Conservation (phyloP, 352 stramenopile species). For the Thraustochytrium striatum region DNA sequence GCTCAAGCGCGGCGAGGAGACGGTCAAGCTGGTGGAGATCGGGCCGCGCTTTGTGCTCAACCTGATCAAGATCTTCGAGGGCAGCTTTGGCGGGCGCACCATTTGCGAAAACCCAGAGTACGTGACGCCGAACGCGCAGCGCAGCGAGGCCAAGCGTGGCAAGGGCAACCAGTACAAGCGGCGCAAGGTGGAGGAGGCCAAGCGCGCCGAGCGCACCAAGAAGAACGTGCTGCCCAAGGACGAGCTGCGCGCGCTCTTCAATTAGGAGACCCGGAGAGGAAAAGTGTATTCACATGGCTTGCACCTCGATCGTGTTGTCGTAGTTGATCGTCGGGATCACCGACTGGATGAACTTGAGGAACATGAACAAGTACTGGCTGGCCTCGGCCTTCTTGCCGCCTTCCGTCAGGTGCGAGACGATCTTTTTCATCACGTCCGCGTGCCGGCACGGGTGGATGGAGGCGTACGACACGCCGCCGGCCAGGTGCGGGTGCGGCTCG, state of each 20-base stretch:
- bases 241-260: constrained; percentile 27
- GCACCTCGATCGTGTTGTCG: constrained; percentile 98
- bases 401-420: constrained; percentile 86
- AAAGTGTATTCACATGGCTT: no score
- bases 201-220: constrained; percentile 7
- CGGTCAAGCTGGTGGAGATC: constrained; percentile 96
- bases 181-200: neutral
- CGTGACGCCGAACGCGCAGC: constrained; percentile 73
- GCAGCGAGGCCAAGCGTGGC: constrained; percentile 32
- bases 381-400: constrained; percentile 50
- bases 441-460: constrained; percentile 98
- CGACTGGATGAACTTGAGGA: constrained; percentile 99
- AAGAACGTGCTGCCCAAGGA: constrained; percentile 13
- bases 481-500: constrained; percentile 90
- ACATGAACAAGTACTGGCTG: constrained; percentile 95
- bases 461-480: constrained; percentile 71
- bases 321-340: constrained; percentile 99
- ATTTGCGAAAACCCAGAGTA: constrained; percentile 97
- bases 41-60: constrained; percentile 97
- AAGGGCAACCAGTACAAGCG: neutral
- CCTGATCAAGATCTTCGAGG: constrained; percentile 96
- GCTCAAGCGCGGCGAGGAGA: constrained; percentile 66
- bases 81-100: constrained; percentile 95
- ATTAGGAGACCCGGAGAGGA: no score
- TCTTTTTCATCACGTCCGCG: constrained; percentile 95